phyloP scores from a whole-genome alignment of 1,284 basidiomycete genomes.

The Puccinia horiana region DNA sequence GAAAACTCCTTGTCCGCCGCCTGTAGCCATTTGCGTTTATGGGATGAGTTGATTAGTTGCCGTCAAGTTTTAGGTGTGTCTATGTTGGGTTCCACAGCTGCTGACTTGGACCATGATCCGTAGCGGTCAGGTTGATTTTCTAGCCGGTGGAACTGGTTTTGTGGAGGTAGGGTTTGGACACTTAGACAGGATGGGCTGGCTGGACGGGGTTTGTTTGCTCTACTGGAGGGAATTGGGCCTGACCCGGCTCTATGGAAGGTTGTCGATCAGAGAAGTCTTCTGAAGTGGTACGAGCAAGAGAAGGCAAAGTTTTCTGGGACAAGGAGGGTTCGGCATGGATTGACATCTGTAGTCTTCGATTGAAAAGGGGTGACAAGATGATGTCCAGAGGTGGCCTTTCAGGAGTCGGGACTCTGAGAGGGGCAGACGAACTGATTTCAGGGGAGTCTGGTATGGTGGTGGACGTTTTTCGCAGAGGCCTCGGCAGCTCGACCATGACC shows the following conservation, averaged over 20 bases:
- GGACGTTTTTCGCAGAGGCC: too few relatives aligned
- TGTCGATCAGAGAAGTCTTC: neutral
- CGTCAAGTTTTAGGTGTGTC: conserved; percentile 27
- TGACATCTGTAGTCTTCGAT: neutral
- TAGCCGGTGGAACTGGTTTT: neutral
- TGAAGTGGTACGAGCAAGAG: neutral
- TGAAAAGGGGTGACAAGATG: neutral
- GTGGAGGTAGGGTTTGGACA: neutral
- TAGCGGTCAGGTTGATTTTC: neutral
- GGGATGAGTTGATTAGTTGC: neutral
- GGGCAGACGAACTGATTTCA: neutral
- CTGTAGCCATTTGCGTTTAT: neutral
- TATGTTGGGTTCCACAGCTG: neutral
- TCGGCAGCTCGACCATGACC: neutral
- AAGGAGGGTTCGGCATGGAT: neutral
- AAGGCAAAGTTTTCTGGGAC: neutral
- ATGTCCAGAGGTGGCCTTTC: too few relatives aligned
- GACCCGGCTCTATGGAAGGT: too few relatives aligned
- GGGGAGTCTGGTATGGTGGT: neutral
- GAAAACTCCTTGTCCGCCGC: too few relatives aligned
- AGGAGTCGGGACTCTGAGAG: too few relatives aligned
- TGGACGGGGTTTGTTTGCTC: neutral
- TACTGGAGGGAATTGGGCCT: neutral
- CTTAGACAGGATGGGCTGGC: neutral
- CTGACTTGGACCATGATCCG: neutral